Evolutionary conservation across 2,329 filamentous ascomycete species (phyloP).

Genomic region (Xylariaceae sp.): DNA sequence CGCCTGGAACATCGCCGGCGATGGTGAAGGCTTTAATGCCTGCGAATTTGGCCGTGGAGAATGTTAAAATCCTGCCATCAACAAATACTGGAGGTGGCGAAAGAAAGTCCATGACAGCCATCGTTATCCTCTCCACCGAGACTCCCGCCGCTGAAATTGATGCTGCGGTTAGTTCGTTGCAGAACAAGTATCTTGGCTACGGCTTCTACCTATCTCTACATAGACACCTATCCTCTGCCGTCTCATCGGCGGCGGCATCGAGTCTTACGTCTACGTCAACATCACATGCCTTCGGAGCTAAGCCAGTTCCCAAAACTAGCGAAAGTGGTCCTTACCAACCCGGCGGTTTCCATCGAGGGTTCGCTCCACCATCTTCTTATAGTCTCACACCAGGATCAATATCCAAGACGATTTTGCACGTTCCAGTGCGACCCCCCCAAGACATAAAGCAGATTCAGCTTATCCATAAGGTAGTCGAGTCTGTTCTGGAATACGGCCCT

Average conservation of each 20-base stretch:
- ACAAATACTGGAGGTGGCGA: constrained; percentile 52
- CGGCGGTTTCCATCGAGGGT: constrained; percentile 53
- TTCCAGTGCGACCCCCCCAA: constrained; percentile 69
- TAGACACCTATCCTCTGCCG: constrained; percentile 74
- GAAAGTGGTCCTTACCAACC: constrained; percentile 38
- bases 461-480: constrained; percentile 85
- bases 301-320: constrained; percentile 49
- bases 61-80: constrained; percentile 64
- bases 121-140: constrained; percentile 75
- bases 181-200: constrained; percentile 80
- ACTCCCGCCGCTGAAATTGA: constrained; percentile 83
- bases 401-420: constrained; percentile 51
- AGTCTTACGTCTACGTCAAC: constrained; percentile 43
- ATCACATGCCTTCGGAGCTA: constrained; percentile 74
- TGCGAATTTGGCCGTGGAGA: constrained; percentile 61
- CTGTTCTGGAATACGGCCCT: constrained; percentile 71
- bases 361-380: constrained; percentile 75
- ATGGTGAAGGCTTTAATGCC: constrained; percentile 58
- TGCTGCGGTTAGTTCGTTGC: constrained; percentile 67
- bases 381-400: constrained; percentile 40
- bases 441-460: constrained; percentile 75
- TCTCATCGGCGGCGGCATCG: constrained; percentile 44
- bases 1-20: constrained; percentile 56
- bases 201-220: constrained; percentile 79
- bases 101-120: constrained; percentile 68